Evolutionary conservation across 2,329 filamentous ascomycete species (phyloP), one percentile per base, ranked within the genome.

Genomic region (Leptographium flavum): DNA sequence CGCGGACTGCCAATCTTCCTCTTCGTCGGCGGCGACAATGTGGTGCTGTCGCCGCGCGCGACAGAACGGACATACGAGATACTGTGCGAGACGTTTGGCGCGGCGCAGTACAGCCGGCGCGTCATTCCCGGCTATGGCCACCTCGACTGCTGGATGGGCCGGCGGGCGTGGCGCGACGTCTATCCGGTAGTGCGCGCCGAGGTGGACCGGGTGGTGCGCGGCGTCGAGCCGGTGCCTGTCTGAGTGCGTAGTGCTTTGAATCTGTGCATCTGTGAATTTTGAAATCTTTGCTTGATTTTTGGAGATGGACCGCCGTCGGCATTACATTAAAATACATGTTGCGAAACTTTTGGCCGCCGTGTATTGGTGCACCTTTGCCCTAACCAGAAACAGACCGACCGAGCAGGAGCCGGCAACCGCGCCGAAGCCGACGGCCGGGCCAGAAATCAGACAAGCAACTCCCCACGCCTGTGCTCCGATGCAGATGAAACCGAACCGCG

Each of bases 61-160:
- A 79, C 74, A 2, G 67, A 73, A 53, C 62, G 59, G 47, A 71
- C 69, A 3, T 76, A 75, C 49, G 68, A 71, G 55, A 56, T 66
- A 8, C 58, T 79, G 45, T 67, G 70, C 39, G 65, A 73, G 46
- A 58, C 59, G 1, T 78, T 78, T 54, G 55, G 52, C 21, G 49
- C 52, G 13, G 56, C 67, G 14, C 59, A 67, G 53, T 79, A 77
- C 56, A 60, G 64, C 31, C 62, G 75, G 11, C 57, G 63, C 28
- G 69, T 77, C 4, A 64, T 79, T 5, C 67, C 68, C 1, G 71
- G 71, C 14, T 79, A 79, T 54, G 74, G 74, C 3, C 74, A 79
- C 55, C 57, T 79, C 33, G 75, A 79, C 61, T 71, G 70, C 54
- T 79, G 73, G 72, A 79, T 79, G 71, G 74, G 75, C 4, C 64